A percentile compares a stretch with the other conserved stretches of the same genome.
Evolutionary conservation across 805 yeast species (phyloP).

Genomic region (Wickerhamomyces silvicola): DNA sequence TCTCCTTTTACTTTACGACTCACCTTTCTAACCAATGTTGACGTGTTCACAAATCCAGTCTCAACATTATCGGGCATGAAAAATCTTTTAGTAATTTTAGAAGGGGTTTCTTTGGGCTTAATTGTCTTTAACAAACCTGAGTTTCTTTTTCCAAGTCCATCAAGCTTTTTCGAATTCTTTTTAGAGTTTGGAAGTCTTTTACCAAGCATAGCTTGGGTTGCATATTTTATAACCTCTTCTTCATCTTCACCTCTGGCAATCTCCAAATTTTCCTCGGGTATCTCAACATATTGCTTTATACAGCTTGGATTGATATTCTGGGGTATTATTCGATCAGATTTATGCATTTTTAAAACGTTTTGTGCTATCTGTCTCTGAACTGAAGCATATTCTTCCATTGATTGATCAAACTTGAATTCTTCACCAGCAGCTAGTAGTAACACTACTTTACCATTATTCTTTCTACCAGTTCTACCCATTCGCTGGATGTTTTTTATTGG

Average conservation of each 20-base stretch:
- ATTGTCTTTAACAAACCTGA: constrained; percentile 9
- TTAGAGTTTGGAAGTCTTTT: constrained; percentile 17
- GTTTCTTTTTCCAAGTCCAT: constrained; percentile 12
- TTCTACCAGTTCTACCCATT: constrained; percentile 98
- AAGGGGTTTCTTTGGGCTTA: constrained; percentile 4
- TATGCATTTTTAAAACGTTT: constrained; percentile 36
- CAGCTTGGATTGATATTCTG: constrained; percentile 46
- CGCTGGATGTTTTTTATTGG: constrained; percentile 92
- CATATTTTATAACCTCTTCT: constrained; percentile 61
- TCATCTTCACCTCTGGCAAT: constrained; percentile 48
- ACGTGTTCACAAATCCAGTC: constrained; percentile 55
- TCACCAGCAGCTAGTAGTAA: constrained; percentile 74
- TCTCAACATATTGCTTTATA: constrained; percentile 47
- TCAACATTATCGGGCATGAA: constrained; percentile 71
- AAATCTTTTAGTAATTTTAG: constrained; percentile 37
- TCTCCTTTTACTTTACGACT: neutral
- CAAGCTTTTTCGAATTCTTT: constrained; percentile 11
- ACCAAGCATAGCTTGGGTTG: constrained; percentile 57
- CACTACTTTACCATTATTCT: constrained; percentile 78
- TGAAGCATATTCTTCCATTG: constrained; percentile 75
- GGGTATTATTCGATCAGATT: constrained; percentile 68
- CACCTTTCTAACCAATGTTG: constrained; percentile 35
- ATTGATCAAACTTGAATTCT: constrained; percentile 68
- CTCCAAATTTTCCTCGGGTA: constrained; percentile 65
- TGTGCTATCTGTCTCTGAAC: constrained; percentile 65